Evolutionary conservation across 352 stramenopile genomes (phyloP), one percentile per base, ranked within the genome.

Genomic region (Pythium rhizo-oryzae): DNA sequence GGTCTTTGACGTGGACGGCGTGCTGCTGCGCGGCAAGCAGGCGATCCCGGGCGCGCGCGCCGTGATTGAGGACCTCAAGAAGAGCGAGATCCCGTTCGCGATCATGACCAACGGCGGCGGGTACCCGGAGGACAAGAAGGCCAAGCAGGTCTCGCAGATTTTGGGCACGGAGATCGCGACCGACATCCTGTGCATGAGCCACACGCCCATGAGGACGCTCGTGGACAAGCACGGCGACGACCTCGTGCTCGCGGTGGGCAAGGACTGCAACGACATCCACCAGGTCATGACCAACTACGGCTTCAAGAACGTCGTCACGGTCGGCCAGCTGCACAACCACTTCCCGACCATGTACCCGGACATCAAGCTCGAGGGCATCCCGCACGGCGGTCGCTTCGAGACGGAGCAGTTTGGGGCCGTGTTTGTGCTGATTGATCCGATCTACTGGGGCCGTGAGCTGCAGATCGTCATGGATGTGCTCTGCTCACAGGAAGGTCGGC

Each of bases 91-190:
- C 52, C 87, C 87, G 66, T 93, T 85, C 56, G 84, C 85, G 46
- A 92, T 95, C 71, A 93, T 95, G 87, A 95, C 87, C 52, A 95
- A 95, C 57, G 87, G 85, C 54, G 87, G 87, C 43, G 87, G 87
- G n/a, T 92, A 92, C 72, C 70, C 74, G 3, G 87, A 95, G 64
- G 69, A 76, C n/a, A 91, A 82, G 60, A 95, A 94, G 67, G 85
- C 87, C 41, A 62, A 65, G 33, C 82, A 93, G 69, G 78, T 95
- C 30, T 86, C 85, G 37, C 46, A 84, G 57, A 91, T 93, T 59
- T 47, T 94, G 18, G 83, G 82, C 21, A 75, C 78, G 4, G 70
- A 81, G n/a, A 77, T 94, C n/a, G 68, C 74, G 4, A 58, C 71
- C 18, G 72, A 85, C 7, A 65, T 77, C 25, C 50, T 93, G 56